Evolutionary conservation across 1,139 yeast species (phyloP), one percentile per base, ranked within the genome.

Genomic region (Geotrichum cucujoidarum): DNA sequence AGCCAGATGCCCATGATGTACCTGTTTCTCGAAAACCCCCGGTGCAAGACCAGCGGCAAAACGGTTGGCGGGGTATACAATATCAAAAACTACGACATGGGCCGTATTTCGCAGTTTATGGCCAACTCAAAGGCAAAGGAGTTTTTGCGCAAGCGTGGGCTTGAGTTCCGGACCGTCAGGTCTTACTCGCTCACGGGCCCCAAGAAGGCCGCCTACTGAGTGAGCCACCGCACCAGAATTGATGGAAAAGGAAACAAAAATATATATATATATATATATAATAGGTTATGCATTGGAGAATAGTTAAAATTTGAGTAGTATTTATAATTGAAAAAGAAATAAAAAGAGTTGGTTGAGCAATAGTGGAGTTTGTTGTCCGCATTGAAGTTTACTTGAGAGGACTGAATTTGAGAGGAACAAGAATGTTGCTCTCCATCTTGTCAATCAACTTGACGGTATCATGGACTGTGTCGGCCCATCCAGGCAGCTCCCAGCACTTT

Each of bases 401-500:
- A 54, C 68, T 61, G 54, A 70, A 70, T 14, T 63, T 59, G 49
- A 70, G 58, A 7, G 74, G 73, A 13, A 70, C 70, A 46, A 70
- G 55, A 37, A 70, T 66, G 48, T 64, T 60, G 29, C 70, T 59
- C 48, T 67, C 63, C 74, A 70, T 70, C 38, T 58, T 57, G 37
- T 68, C 59, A 30, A 71, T 61, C 43, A 70, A 60, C 57, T 67
- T 66, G 38, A 70, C 73, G 1, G 74, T 70, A 49, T 70, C 71
- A 50, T 68, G 72, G 17, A 70, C 51, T 5, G 72, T 69, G 40
- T 69, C 72, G 5, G 71, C 69, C 72, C 72, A 68, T 6, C 74
- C 74, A 1, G 70, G 70, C 16, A 69, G 57, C 51, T 69, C 73
- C 74, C 74, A 70, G 59, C 73, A 67, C 51, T 64, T 65, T 48